A percentile compares a stretch with the other conserved stretches of the same genome.
These are phyloP conservation scores for Trypethelium eluteriae DNA, from an alignment of 495 filamentous ascomycete species.

Conservation along the genomic window DNA sequence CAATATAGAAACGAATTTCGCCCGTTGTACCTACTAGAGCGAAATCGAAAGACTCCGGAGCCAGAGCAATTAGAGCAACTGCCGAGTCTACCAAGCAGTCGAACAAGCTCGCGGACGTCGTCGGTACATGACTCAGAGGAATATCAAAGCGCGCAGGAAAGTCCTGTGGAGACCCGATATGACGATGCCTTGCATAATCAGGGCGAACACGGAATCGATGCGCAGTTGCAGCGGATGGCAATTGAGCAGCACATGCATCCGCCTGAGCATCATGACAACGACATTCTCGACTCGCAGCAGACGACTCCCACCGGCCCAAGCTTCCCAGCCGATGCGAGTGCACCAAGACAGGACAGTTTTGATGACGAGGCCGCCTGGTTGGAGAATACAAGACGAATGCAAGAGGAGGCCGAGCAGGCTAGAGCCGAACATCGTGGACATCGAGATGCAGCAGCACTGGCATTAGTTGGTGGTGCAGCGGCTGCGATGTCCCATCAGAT, in stretches of 20 bases:
- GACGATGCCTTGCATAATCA: neutral
- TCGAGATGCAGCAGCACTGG: neutral
- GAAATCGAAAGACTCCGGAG: slow-evolving; percentile 34
- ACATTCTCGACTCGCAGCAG: slow-evolving; percentile 32
- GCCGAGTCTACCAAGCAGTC: slow-evolving; percentile 33
- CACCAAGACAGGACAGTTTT: neutral
- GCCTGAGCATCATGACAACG: slow-evolving; percentile 26
- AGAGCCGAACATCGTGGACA: neutral
- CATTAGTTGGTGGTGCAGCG: neutral
- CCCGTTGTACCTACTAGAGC: slow-evolving; percentile 39
- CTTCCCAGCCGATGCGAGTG: slow-evolving; percentile 18
- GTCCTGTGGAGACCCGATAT: neutral
- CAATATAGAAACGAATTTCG: slow-evolving; percentile 27
- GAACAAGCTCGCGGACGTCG: slow-evolving; percentile 28
- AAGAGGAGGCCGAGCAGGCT: neutral
- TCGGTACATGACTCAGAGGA: slow-evolving; percentile 34
- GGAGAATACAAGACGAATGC: neutral
- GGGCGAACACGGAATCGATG: neutral
- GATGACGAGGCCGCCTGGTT: slow-evolving; percentile 1
- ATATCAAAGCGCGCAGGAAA: slow-evolving; percentile 35
- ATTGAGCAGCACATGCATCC: neutral
- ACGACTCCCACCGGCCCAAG: slow-evolving; percentile 31
- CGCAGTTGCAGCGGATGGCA: slow-evolving; percentile 1
- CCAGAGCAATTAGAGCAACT: slow-evolving; percentile 29
- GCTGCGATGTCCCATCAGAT: slow-evolving; percentile 6